Evolutionary conservation across 371 early-diverging fungal genomes (phyloP).

Genomic region (Globomyces sp.): DNA sequence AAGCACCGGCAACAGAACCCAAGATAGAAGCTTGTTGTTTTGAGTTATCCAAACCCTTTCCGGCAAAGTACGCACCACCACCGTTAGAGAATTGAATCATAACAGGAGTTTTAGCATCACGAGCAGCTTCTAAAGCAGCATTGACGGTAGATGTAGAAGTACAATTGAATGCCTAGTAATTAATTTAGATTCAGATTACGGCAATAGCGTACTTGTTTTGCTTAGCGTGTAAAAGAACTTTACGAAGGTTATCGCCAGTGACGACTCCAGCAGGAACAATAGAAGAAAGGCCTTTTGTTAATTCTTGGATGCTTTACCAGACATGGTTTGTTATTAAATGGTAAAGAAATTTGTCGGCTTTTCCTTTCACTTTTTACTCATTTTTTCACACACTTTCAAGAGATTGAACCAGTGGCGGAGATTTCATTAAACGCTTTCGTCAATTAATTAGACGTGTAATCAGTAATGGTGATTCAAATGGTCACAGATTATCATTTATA

Average conservation of each 20-base stretch:
- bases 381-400: too few relatives aligned
- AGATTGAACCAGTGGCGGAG: too few relatives aligned
- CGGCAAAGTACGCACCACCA: slow-evolving; percentile 84
- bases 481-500: too few relatives aligned
- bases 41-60: slow-evolving; percentile 86
- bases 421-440: too few relatives aligned
- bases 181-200: too few relatives aligned
- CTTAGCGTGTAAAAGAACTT: slow-evolving; percentile 80
- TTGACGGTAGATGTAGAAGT: slow-evolving; percentile 88
- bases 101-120: slow-evolving; percentile 83
- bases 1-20: slow-evolving; percentile 88
- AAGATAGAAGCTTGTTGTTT: slow-evolving; percentile 82
- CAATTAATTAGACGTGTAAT: too few relatives aligned
- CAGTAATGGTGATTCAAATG: too few relatives aligned
- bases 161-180: slow-evolving; percentile 75
- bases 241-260: slow-evolving; percentile 70
- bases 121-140: slow-evolving; percentile 88
- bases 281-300: slow-evolving; percentile 60
- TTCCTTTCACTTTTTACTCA: too few relatives aligned
- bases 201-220: slow-evolving; percentile 86
- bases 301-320: too few relatives aligned
- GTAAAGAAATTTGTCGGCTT: too few relatives aligned
- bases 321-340: too few relatives aligned
- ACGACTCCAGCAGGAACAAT: slow-evolving; percentile 87
- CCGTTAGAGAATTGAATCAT: slow-evolving; percentile 92